Evolutionary conservation across 2,329 filamentous ascomycete species (phyloP), one percentile per base, ranked within the genome.

Genomic region (Claviceps africana): DNA sequence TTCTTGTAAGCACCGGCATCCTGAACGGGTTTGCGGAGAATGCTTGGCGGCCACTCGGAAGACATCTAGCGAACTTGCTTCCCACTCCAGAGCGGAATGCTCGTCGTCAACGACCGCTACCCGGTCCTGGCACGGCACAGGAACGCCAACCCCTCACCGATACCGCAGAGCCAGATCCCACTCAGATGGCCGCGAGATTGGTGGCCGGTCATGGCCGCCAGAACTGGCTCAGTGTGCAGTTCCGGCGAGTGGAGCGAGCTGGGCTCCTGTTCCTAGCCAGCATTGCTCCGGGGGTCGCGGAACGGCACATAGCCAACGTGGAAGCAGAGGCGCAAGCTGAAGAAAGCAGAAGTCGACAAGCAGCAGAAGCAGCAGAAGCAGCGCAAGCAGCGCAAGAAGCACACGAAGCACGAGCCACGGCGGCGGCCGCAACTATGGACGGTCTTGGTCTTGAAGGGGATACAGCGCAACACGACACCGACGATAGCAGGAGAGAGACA

Each of bases 241-340:
- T 76, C 5, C 70, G 79, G 53, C 69, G 78, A 11, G 59, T 79
- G 7, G 80, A 85, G 64, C 74, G 81, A 56, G 76, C 79, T 19
- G 71, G 77, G 0, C 71, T 84, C 17, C 68, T 85, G 25, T 84
- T 85, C 59, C 67, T 85, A 22, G 81, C 81, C 21, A 85, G 81
- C 61, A 74, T 85, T 55, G 78, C 81, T 1, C 81, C 81, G 1
- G 81, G 81, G 10, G 74, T 85, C 25, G 80, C 80, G 1, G 81
- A 85, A 64, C 70, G 79, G 48, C 81, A 85, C 55, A 83, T 85
- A 55, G 76, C 75, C 25, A 72, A 77, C 45, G 63, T 80, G 2
- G 77, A 80, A 58, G 75, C 73, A 4, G 72, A 77, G 52, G 73
- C 71, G 40, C 67, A 72, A 48, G 69, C 64, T 2, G 74, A 60